Evolutionary conservation across 352 stramenopile species (phyloP), one percentile per base, ranked within the genome.

Genomic region (Halophytophthora polymorphica): DNA sequence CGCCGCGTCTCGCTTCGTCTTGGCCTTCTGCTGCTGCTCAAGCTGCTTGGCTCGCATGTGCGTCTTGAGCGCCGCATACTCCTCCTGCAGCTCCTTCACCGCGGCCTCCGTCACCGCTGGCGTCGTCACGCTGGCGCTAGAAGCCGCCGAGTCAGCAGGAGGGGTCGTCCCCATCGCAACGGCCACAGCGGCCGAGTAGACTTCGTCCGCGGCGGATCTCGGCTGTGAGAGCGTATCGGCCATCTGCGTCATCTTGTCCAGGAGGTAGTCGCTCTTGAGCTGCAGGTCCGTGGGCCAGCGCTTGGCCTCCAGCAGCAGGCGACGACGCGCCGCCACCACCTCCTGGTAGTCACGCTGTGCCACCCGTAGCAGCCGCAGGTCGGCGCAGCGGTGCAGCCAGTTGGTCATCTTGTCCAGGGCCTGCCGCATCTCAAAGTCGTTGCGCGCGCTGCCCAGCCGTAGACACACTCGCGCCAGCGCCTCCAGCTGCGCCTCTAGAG

Each of bases 401-500:
- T 57, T 52, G 6, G 46, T 71, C 47, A 88, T 56, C 33, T 79
- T 82, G 17, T 89, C 77, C 8, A 91, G 53, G 7, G 69, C 65
- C 31, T 63, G 55, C 3, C 73, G 69, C 47, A 86, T 76, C 34
- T 89, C 75, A 15, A 64, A 66, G 18, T 81, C 75, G 7, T 55
- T 89, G 39, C 63, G 61, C 1, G 73, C 63, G 17, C 61, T 58
- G 15, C 70, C 66, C 2, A 91, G 41, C 0, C 72, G 75, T n/a
- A 73, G 71, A 34, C 83, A 71, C 11, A 76, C 54, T 2, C 69
- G 67, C 34, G 81, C 76, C 23, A 91, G 64, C 21, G 58, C 64
- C 51, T 91, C 80, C 63, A 89, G 73, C 18, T 88, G 75, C 31
- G 61, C 71, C 38, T 85, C 76, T 3, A 76, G 42, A 4, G 65